Conservation (phyloP, 805 yeast genomes). For the Schwanniomyces pseudopolymorphus region DNA sequence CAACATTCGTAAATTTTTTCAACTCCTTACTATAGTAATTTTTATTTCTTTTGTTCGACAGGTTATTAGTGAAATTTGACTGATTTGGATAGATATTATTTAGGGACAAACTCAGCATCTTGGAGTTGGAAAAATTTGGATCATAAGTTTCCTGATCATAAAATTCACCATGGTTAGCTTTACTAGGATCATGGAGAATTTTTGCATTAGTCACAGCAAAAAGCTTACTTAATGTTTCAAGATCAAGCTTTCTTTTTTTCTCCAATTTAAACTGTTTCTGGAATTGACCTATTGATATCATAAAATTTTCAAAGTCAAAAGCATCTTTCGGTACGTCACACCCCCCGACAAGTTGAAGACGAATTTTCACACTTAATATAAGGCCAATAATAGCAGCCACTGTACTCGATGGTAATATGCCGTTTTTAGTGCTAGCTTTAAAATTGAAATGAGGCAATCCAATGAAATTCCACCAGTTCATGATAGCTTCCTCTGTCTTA, state of each 20-base stretch:
- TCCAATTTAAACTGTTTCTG: constrained; percentile 67
- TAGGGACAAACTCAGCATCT: not conserved
- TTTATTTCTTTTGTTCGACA: constrained; percentile 20
- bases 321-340: constrained; percentile 78
- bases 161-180: constrained; percentile 5
- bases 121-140: not conserved
- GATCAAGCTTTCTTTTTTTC: constrained; percentile 54
- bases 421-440: constrained; percentile 49
- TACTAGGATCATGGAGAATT: constrained; percentile 22
- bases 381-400: constrained; percentile 81
- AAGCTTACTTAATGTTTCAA: constrained; percentile 45
- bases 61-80: not conserved
- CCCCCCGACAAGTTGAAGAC: constrained; percentile 41
- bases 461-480: constrained; percentile 78
- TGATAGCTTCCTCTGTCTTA: constrained; percentile 68
- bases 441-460: constrained; percentile 52
- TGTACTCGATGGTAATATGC: constrained; percentile 60
- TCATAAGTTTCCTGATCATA: constrained; percentile 1
- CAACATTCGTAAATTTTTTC: constrained; percentile 59
- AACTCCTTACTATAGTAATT: constrained; percentile 40
- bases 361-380: constrained; percentile 66
- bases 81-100: not conserved
- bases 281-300: constrained; percentile 67
- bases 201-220: constrained; percentile 36
- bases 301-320: constrained; percentile 69